Conservation (phyloP, 805 yeast genomes). For the Wickerhamomyces bisporus region DNA sequence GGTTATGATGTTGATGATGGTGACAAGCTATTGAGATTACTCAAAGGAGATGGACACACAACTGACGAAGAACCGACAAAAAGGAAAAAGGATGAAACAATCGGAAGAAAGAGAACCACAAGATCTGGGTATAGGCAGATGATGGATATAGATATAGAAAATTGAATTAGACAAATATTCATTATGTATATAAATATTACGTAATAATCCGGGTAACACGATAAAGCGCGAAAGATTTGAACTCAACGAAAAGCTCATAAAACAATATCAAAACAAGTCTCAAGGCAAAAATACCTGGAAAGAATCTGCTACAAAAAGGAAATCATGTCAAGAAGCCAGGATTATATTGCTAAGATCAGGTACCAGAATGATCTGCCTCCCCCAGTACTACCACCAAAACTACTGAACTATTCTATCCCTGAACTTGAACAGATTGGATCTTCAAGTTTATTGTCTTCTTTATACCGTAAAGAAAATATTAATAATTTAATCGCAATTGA, state of each 20-base stretch:
- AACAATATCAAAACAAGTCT: no score
- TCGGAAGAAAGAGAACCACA: constrained; percentile 13
- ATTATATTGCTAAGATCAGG: constrained; percentile 74
- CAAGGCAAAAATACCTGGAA: no score
- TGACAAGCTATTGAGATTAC: constrained; percentile 9
- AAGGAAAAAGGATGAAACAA: neutral
- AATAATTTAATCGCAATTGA: constrained; percentile 54
- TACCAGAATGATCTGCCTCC: constrained; percentile 88
- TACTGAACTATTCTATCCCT: constrained; percentile 46
- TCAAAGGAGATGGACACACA: constrained; percentile 8
- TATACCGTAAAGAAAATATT: constrained; percentile 67
- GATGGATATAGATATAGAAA: constrained; percentile 23
- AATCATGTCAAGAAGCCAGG: constrained; percentile 59
- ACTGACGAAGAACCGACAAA: neutral
- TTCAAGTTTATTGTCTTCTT: constrained; percentile 56
- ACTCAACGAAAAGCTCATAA: no score
- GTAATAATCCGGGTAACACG: neutral
- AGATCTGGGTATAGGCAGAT: constrained; percentile 17
- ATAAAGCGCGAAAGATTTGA: no score
- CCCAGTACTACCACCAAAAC: constrained; percentile 87
- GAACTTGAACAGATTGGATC: constrained; percentile 42
- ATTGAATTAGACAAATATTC: neutral
- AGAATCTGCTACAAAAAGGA: no score
- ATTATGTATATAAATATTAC: neutral
- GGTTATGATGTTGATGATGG: constrained; percentile 12